phyloP scores from a whole-genome alignment of 306 rosid species.

The Purshia tridentata region DNA sequence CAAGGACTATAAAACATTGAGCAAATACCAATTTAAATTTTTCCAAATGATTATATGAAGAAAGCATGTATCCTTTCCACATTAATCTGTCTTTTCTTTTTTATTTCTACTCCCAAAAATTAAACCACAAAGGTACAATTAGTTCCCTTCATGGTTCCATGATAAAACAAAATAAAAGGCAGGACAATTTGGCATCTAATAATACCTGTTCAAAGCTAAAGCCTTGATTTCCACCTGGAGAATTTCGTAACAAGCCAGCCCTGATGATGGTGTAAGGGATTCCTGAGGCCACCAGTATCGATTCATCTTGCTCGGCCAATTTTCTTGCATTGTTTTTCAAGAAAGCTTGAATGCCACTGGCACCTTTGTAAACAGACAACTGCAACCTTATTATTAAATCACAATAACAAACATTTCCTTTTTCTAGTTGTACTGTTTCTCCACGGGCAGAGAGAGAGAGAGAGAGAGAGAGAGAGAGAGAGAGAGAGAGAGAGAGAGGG shows the following conservation, averaged over 20 bases:
- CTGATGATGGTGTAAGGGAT: constrained; percentile 80
- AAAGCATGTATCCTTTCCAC: too few species aligned
- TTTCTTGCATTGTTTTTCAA: constrained; percentile 69
- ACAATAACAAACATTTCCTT: constrained; percentile 23
- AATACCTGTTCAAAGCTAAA: constrained; percentile 81
- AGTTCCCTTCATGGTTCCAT: neutral
- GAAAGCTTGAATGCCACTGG: constrained; percentile 69
- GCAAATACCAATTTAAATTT: too few species aligned
- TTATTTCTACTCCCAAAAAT: too few species aligned
- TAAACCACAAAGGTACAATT: neutral
- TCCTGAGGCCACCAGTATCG: constrained; percentile 48
- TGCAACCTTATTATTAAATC: constrained; percentile 66
- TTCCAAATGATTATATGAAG: too few species aligned
- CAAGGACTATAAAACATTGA: too few species aligned
- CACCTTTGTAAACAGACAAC: constrained; percentile 85
- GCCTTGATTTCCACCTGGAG: constrained; percentile 80
- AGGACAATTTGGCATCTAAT: neutral
- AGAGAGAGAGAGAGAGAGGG: neutral
- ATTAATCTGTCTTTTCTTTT: too few species aligned
- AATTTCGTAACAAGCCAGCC: constrained; percentile 58
- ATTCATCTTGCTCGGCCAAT: constrained; percentile 82
- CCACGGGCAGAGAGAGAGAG: neutral
- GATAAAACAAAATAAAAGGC: neutral
- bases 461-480: constrained; percentile 7
- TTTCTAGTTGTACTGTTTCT: neutral